Evolutionary conservation across 1,139 yeast species (phyloP), one percentile per base, ranked within the genome.

Genomic region (Starmera stellimalicola): DNA sequence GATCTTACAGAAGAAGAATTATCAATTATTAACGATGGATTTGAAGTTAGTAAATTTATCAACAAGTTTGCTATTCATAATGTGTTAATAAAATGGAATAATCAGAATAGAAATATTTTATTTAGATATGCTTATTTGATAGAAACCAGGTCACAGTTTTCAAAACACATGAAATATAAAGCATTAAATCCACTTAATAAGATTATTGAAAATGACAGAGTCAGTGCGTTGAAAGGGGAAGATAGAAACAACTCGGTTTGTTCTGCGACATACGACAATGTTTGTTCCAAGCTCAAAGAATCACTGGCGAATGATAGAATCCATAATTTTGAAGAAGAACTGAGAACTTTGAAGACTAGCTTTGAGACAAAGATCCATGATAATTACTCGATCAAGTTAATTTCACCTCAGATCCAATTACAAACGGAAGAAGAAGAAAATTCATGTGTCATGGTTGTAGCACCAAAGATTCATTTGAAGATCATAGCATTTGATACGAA

Each of bases 391-490:
- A 65, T 88, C 30, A 83, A 83, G 38, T 66, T 88, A 26, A 64
- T 84, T 10, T 72, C 88, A 2, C 97, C 98, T 0, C 97, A 91
- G 52, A 73, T 91, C 33, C 94, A 88, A 51, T 55, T 88, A 16
- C 77, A 80, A 39, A 70, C 83, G 33, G 78, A 76, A 18, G 72
- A 72, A 34, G 72, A 73, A 31, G 73, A 77, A 0, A 72, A 73
- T 32, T 67, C 80, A 3, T 75, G 83, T 35, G 68, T 85, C n/a
- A 55, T 85, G 35, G 61, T 85, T 8, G 70, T 85, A 2, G 72
- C 94, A 0, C 78, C 78, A 39, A 79, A 75, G 43, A 69, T 91
- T 39, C 91, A 83, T 44, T 50, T 80, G 44, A 71, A 84, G 42
- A 69, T 78, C 7, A 55, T 84, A 15, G 63, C 74, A 2, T 73